Evolutionary conservation across 2,329 filamentous ascomycete genomes (phyloP), one percentile per base, ranked within the genome.

Genomic region (Thelonectria olida): DNA sequence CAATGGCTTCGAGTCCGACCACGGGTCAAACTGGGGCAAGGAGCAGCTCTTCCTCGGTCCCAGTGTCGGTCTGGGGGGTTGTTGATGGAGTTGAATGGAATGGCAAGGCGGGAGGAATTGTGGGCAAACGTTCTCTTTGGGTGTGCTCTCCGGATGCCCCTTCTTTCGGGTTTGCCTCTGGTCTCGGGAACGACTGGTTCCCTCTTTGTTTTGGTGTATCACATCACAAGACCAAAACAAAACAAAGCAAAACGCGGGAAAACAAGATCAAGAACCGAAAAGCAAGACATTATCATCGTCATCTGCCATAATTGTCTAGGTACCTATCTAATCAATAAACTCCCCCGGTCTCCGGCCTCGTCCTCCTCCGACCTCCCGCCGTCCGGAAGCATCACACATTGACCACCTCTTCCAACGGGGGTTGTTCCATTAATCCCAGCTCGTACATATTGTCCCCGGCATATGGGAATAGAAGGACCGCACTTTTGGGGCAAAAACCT

Each of bases 1-100:
- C 58, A 61, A 48, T 61, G 39, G 52, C 47, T 53, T 23, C 38
- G 23, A 41, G 31, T 41, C 45, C 51, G 49, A 60, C 28, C 44
- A 45, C 57, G 41, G 22, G 45, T 31, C 50, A 47, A 39, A 54
- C 51, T 45, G 39, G 58, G 47, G 5, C 45, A 36, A 20, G 15
- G 22, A 41, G n/a, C 10, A 9, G 15, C 13, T 12, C 41, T n/a
- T 45, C 41, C 41, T 45, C 41, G 41, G 41, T 31, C 13, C 28
- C 10, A 31, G 10, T 6, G 41, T 45, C 41, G 41, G 41, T 45
- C 41, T 45, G 22, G 22, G 20, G 36, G 3, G n/a, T n/a, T n/a
- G n/a, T n/a, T n/a, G 15, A 7, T 5, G 4, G 15, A 39, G 36
- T 39, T 39, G 28, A 31, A 27, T n/a, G n/a, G 25, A 27, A 31